Base-by-base conservation (phyloP, 495 filamentous ascomycete genomes). In the Podospora pseudoanserina region DNA sequence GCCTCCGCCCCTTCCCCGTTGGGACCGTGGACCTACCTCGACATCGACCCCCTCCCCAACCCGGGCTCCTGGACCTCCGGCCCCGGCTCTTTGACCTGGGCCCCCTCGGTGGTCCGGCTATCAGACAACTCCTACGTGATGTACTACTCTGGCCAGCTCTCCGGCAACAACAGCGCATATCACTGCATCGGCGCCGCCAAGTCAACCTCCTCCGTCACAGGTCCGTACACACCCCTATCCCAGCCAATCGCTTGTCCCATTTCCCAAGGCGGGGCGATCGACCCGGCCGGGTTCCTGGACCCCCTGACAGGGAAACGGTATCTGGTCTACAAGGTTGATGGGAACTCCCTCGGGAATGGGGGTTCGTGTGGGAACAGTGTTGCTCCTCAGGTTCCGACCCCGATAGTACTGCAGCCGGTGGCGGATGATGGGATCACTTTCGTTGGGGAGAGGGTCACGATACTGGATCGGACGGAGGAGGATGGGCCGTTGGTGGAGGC, bases 401-500 rank as follows among this genome's bases (percentile, higher is more conserved):
- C 88, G 0, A 84, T 90, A 63, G 78, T 89, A 78, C 77, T 90
- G 18, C 88, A 90, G 70, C 76, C 84, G 67, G 81, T 90, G 4
- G 64, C 65, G 2, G 65, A 66, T 0, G 85, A 90, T 67, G 89
- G 83, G 0, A 70, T 84, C 28, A 87, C 83, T 2, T 76, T 75
- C 4, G 69, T 85, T 26, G 88, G 86, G 16, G 76, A 81, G 26
- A 70, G 85, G 0, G 78, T 87, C 30, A 69, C 81, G 73, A 79
- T 91, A 16, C 76, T 90, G 13, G 84, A 87, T 68, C 84, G 88
- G 23, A 80, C 72, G 6, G 79, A 82, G 34, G 73, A 69, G 20
- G 89, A 89, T 71, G 87, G 86, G 0, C 86, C 86, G 5, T 75
- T 89, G 0, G 83, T 90, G 16, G 88, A 91, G 75, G 89, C 87